Evolutionary conservation across 768 basidiomycete genomes (phyloP).

Genomic region (Phaeolepiota aurea): DNA sequence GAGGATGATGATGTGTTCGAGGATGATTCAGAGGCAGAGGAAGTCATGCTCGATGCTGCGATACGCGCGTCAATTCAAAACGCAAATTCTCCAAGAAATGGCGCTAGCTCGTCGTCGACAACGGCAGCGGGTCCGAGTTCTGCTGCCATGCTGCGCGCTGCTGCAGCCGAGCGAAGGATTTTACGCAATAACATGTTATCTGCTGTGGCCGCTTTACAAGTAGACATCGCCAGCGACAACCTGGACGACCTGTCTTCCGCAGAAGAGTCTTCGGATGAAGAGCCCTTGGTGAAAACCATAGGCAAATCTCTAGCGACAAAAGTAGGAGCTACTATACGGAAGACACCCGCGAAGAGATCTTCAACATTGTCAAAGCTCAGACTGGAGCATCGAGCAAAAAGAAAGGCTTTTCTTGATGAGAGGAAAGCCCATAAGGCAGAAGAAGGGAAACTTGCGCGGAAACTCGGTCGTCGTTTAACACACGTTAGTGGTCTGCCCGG

Average conservation of each 20-base stretch:
- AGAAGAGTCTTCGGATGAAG: slow-evolving; percentile 16
- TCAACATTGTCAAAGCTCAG: not conserved
- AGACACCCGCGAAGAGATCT: not conserved
- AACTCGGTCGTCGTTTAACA: slow-evolving; percentile 71
- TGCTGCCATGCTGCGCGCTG: slow-evolving; percentile 35
- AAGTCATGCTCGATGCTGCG: slow-evolving; percentile 49
- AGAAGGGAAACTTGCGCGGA: slow-evolving; percentile 37
- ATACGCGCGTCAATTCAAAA: slow-evolving; percentile 43
- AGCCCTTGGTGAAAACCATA: slow-evolving; percentile 24
- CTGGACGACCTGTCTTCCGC: slow-evolving; percentile 6
- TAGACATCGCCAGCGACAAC: slow-evolving; percentile 7
- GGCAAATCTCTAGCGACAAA: not conserved
- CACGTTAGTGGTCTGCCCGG: slow-evolving; percentile 33
- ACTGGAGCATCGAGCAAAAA: slow-evolving; percentile 6
- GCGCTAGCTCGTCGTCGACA: slow-evolving; percentile 27
- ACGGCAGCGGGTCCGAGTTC: slow-evolving; percentile 25
- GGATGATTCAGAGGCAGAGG: slow-evolving; percentile 33
- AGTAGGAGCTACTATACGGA: no score
- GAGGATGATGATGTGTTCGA: slow-evolving; percentile 22
- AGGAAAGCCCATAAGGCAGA: slow-evolving; percentile 29
- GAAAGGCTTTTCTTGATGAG: slow-evolving; percentile 12
- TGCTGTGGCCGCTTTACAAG: slow-evolving; percentile 23
- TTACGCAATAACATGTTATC: slow-evolving; percentile 19
- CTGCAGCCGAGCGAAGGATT: slow-evolving; percentile 48
- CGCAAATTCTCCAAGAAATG: slow-evolving; percentile 15